Evolutionary conservation across 202 grass and related monocot genomes (phyloP).

Genomic region (Cymbopogon flexuosus): DNA sequence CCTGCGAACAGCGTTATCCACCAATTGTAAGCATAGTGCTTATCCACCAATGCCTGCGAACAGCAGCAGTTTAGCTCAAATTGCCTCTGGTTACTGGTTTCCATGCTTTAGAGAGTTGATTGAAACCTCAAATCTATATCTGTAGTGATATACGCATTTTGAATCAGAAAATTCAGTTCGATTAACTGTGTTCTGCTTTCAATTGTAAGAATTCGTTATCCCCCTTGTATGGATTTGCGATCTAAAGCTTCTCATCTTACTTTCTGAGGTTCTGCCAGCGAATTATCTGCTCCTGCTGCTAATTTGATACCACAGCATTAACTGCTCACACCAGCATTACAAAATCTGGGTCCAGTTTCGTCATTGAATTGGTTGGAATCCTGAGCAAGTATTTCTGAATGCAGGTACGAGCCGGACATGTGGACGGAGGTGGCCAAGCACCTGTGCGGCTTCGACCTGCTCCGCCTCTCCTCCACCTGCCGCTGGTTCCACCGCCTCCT

Average conservation of each 20-base stretch:
- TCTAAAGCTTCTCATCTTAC: not conserved
- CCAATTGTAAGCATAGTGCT: too few relatives aligned
- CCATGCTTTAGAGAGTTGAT: not conserved
- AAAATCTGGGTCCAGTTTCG: not conserved
- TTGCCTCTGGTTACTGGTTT: not conserved
- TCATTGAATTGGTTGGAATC: constrained; percentile 10
- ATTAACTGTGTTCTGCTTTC: not conserved
- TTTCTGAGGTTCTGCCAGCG: not conserved
- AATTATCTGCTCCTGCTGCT: not conserved
- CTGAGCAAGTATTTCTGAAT: not conserved
- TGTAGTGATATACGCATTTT: not conserved
- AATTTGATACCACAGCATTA: not conserved
- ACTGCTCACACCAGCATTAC: not conserved
- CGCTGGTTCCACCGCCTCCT: constrained; percentile 70
- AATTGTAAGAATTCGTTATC: not conserved
- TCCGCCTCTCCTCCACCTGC: constrained; percentile 49
- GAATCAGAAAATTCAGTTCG: not conserved
- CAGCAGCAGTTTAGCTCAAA: not conserved
- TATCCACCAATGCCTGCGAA: not conserved
- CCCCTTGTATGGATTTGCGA: not conserved
- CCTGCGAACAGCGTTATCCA: not conserved
- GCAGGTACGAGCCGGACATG: constrained; percentile 66
- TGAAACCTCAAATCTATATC: not conserved
- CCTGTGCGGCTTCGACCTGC: constrained; percentile 65
- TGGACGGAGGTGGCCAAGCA: constrained; percentile 96